These are phyloP conservation scores for Rhizopogon vulgaris DNA, from an alignment of 768 basidiomycete genomes.

Conservation along the genomic window DNA sequence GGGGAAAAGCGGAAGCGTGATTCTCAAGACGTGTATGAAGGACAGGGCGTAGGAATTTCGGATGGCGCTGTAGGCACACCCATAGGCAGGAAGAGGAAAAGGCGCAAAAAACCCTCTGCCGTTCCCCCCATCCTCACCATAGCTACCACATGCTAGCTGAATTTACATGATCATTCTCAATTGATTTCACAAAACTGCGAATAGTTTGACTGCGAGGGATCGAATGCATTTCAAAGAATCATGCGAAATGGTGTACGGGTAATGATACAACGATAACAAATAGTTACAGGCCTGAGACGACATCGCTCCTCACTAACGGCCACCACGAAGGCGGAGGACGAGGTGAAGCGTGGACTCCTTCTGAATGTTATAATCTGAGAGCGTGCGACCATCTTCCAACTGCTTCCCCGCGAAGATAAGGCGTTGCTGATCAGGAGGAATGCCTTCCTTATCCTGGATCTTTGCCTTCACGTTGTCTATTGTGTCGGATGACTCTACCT, in stretches of 20 bases:
- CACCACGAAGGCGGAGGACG: conserved; percentile 73
- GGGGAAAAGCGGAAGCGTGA: conserved; percentile 17
- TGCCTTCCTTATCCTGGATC: conserved; percentile 79
- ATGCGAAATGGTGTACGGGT: background rate
- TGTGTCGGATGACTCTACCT: conserved; percentile 71
- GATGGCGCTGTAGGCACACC: background rate
- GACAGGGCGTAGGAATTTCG: background rate
- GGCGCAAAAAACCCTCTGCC: conserved; percentile 10
- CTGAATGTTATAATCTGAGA: conserved; percentile 75
- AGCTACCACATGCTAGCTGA: background rate
- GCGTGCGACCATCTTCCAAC: conserved; percentile 70
- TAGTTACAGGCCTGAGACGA: background rate
- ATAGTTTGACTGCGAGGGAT: background rate
- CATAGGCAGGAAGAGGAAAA: conserved; percentile 16
- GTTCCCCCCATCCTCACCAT: background rate
- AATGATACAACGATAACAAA: conserved; percentile 1
- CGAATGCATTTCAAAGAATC: background rate
- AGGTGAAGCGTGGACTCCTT: conserved; percentile 70
- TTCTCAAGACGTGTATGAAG: background rate
- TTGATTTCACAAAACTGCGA: background rate
- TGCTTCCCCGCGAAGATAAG: conserved; percentile 81
- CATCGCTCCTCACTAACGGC: conserved; percentile 34
- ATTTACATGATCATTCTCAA: background rate
- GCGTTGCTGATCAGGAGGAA: conserved; percentile 73
- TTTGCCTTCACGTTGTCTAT: conserved; percentile 75